Conservation (phyloP, 306 rosid genomes). For the Mimosa bimucronata region DNA sequence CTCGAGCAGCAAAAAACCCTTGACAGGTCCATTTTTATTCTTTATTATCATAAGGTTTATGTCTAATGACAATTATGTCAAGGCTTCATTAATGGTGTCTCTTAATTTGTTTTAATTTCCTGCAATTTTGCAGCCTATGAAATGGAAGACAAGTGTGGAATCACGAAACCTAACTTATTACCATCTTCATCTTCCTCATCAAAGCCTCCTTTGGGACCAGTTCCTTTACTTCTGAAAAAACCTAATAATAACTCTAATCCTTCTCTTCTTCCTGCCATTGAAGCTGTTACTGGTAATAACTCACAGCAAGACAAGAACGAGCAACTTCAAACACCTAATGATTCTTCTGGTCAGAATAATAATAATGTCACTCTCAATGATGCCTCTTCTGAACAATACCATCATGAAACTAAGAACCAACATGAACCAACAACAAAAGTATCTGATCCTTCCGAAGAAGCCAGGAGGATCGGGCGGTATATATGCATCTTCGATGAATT, state of each 20-base stretch:
- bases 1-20: neutral
- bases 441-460: constrained; percentile 14
- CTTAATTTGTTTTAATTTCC: neutral
- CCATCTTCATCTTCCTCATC: neutral
- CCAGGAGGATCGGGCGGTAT: constrained; percentile 40
- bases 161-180: neutral
- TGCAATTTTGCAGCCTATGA: neutral
- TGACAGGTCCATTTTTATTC: neutral
- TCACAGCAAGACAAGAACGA: neutral
- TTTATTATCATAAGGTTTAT: neutral
- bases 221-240: constrained; percentile 10
- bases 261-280: neutral
- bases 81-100: neutral
- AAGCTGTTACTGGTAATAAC: neutral
- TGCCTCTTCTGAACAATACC: neutral
- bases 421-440: neutral
- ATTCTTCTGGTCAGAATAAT: constrained; percentile 30
- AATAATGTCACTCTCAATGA: neutral
- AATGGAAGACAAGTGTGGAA: neutral
- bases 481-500: too few species aligned
- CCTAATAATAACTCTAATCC: neutral
- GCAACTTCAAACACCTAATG: constrained; percentile 16
- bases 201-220: constrained; percentile 26
- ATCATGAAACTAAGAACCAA: neutral
- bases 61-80: neutral